Conservation (phyloP, 257 asterid genomes). For the Solanum verrucosum region DNA sequence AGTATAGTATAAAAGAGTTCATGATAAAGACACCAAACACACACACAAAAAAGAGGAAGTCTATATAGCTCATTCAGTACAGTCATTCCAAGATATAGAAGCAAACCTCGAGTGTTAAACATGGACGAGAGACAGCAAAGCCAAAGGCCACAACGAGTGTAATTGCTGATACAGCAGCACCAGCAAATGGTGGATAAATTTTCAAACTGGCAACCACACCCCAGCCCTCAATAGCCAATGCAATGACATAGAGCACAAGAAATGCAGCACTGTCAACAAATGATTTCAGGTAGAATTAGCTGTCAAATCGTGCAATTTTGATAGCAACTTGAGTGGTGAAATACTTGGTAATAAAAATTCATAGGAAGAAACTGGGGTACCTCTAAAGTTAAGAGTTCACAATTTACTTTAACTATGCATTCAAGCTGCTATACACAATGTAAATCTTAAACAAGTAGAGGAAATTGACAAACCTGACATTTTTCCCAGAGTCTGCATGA, state of each 20-base stretch:
- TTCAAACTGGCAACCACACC: conserved; percentile 99
- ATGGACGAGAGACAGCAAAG: conserved; percentile 96
- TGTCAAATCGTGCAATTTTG: not conserved
- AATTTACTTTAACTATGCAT: not conserved
- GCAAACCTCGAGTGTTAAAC: conserved; percentile 93
- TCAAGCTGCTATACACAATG: not conserved
- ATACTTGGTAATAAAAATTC: not conserved
- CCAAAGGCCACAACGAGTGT: conserved; percentile 98
- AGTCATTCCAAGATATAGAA: conserved; percentile 1
- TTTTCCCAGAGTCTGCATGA: conserved; percentile 97
- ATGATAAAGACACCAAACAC: not conserved
- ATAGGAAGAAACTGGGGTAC: not conserved
- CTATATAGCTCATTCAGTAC: not conserved
- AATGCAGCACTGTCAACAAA: conserved; percentile 72
- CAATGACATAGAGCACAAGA: conserved; percentile 91
- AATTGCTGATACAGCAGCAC: conserved; percentile 96
- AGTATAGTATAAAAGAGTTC: not conserved
- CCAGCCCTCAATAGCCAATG: conserved; percentile 98
- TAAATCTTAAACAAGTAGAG: not conserved
- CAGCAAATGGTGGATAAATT: conserved; percentile 95
- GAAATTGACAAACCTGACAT: conserved; percentile 64
- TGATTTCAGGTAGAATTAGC: not conserved
- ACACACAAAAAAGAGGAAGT: not conserved
- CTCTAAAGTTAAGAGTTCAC: not conserved
- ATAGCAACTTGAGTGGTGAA: not conserved